Conservation (phyloP, 257 asterid species). For the Plectranthus barbatus region DNA sequence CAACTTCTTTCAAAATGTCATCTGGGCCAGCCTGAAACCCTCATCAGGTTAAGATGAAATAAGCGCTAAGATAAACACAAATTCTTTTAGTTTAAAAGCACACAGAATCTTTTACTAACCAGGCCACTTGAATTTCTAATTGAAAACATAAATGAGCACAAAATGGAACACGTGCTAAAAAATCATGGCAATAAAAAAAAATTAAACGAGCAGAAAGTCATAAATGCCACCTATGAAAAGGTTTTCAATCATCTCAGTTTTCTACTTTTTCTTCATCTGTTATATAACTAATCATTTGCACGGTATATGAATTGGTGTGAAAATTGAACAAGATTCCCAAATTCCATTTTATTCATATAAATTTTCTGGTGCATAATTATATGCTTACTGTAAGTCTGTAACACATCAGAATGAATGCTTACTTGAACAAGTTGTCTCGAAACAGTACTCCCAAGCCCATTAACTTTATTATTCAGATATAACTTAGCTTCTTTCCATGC, state of each 20-base stretch:
- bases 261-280: not conserved
- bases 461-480: slow-evolving; percentile 41
- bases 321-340: not conserved
- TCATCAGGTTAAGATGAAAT: slow-evolving; percentile 15
- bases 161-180: no score
- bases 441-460: slow-evolving; percentile 36
- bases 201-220: not conserved
- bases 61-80: not conserved
- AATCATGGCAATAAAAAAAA: slow-evolving; percentile 1
- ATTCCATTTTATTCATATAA: not conserved
- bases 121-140: not conserved
- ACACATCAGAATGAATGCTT: slow-evolving; percentile 21
- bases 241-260: slow-evolving; percentile 6
- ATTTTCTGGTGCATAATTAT: not conserved
- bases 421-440: slow-evolving; percentile 71
- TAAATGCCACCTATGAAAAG: not conserved
- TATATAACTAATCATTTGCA: not conserved
- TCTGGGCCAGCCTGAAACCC: slow-evolving; percentile 84
- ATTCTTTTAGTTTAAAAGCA: not conserved
- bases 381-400: slow-evolving; percentile 4
- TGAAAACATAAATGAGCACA: no score
- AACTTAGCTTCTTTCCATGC: slow-evolving; percentile 83
- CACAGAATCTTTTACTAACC: not conserved
- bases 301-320: not conserved
- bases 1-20: slow-evolving; percentile 70